phyloP scores from a whole-genome alignment of 2,329 filamentous ascomycete species.

The Decorospora gaudefroyi region DNA sequence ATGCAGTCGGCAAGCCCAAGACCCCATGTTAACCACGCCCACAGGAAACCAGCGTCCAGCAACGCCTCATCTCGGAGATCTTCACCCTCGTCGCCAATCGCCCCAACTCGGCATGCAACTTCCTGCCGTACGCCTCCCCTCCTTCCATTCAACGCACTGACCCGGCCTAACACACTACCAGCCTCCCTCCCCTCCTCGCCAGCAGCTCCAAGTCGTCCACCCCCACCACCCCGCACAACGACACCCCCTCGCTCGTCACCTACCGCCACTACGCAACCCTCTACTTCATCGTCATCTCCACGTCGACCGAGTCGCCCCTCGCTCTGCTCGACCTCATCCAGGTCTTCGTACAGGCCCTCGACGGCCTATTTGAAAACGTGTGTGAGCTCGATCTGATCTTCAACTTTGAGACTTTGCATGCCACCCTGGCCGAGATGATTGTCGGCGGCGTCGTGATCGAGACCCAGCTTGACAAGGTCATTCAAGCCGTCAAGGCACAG shows the following conservation, averaged over 20 bases:
- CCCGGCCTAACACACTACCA: slow-evolving; percentile 59
- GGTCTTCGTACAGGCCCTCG: slow-evolving; percentile 94
- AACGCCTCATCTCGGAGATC: slow-evolving; percentile 95
- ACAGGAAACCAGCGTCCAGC: slow-evolving; percentile 95
- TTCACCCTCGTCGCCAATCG: slow-evolving; percentile 94
- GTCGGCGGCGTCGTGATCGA: slow-evolving; percentile 94
- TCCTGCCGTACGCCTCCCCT: slow-evolving; percentile 67
- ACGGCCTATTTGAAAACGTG: slow-evolving; percentile 95
- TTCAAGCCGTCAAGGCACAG: slow-evolving; percentile 77
- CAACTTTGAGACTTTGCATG: slow-evolving; percentile 96
- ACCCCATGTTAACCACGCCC: slow-evolving; percentile 2
- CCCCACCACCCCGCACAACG: slow-evolving; percentile 68
- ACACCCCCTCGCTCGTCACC: slow-evolving; percentile 91
- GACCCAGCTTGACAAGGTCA: slow-evolving; percentile 85
- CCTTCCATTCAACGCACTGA: slow-evolving; percentile 1
- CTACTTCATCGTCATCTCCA: slow-evolving; percentile 98
- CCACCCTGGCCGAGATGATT: slow-evolving; percentile 89
- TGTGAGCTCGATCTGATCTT: slow-evolving; percentile 98
- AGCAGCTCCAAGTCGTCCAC: slow-evolving; percentile 53
- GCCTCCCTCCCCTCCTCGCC: slow-evolving; percentile 65
- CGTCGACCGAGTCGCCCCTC: slow-evolving; percentile 91
- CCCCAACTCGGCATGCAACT: slow-evolving; percentile 92
- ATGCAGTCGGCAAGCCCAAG: slow-evolving; percentile 23
- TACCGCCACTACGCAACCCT: slow-evolving; percentile 98
- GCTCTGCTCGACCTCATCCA: slow-evolving; percentile 96